Evolutionary conservation across 192 early-diverging fungal genomes (phyloP), one percentile per base, ranked within the genome.

Genomic region (Umbelopsis vinacea): DNA sequence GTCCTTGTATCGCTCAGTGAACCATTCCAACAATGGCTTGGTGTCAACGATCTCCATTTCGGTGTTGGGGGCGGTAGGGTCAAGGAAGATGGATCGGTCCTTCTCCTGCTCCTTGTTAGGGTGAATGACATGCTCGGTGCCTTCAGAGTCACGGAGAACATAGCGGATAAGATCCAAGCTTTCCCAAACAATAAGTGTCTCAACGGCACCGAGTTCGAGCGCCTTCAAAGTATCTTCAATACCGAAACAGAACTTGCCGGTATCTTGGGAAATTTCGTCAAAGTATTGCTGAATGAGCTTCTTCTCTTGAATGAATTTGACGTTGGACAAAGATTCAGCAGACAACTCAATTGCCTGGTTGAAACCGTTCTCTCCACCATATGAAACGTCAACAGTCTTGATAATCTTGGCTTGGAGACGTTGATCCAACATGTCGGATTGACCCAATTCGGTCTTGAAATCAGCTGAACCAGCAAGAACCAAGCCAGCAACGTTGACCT

Each of bases 251-350:
- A 92, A 92, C 83, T 96, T 96, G 73, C 97, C 97, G 67, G 95
- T 95, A 75, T 99, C 97, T 75, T 89, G 89, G 47, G 95, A 95
- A 79, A 99, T 98, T 76, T 97, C 95, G 80, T 96, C 94, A 85
- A 99, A 99, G 89, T 95, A 98, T 80, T 92, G 88, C 66, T 88
- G 85, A 76, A 99, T 96, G 46, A 99, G 89, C 79, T 96, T 94
- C 88, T 98, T 97, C 86, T 99, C 98, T 84, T 98, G 97, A 63
- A 99, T 91, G 74, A 99, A 96, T 87, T 99, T 98, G 81, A 98
- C 95, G 79, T 98, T 98, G 76, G 91, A 85, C 37, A 99, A 86
- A 35, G 92, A 86, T 81, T 98, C 96, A 63, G 91, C 91, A 71
- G 92, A 90, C 72, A 99, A 85, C 52, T 94, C 93, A 75, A 99